Base-by-base conservation (phyloP, 2,329 filamentous ascomycete species). In the Chaetomium strumarium region DNA sequence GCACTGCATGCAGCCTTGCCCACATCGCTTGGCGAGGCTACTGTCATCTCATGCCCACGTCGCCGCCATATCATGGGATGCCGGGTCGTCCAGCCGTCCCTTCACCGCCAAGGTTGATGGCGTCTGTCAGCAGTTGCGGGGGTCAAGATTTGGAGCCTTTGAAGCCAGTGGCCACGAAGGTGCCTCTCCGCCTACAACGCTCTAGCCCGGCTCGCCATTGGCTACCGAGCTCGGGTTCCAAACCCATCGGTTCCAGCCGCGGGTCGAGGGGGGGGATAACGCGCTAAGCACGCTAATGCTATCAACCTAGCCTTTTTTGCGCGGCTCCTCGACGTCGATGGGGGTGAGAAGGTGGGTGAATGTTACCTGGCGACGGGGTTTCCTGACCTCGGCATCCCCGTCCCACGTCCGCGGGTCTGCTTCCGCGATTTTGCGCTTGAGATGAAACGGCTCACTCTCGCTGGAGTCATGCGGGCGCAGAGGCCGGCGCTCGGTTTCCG, bases 351-450 rank as follows among this genome's bases (percentile, higher is more conserved):
- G 50, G 44, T 33, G 50, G 46, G 46, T 31, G 46, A n/a, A 50
- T 53, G 42, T 38, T 16, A 52, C 45, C 19, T 44, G n/a, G n/a
- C 44, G 29, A 40, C 31, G 49, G 37, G 20, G 14, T 19, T 39
- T 10, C 37, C 24, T 40, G 33, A 20, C 44, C 34, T 45, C 40
- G 34, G 33, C 24, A 45, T 52, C 45, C 51, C 51, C 51, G 51
- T 49, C 49, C 45, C 51, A 53, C 45, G 51, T 53, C 51, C 34
- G 17, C 51, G 51, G 51, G 45, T 53, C 51, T 24, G 37, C n/a
- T 44, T 44, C 50, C 44, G 33, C 50, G 44, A 29, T 34, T 40
- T 20, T 39, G 34, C 41, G 34, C 42, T 12, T 40, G 20, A 17
- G 30, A 20, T 38, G 33, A 33, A 10, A 24, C 24, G 24, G 24